Base-by-base conservation (phyloP, 768 basidiomycete genomes). In the Coprinopsis marcescibilis region DNA sequence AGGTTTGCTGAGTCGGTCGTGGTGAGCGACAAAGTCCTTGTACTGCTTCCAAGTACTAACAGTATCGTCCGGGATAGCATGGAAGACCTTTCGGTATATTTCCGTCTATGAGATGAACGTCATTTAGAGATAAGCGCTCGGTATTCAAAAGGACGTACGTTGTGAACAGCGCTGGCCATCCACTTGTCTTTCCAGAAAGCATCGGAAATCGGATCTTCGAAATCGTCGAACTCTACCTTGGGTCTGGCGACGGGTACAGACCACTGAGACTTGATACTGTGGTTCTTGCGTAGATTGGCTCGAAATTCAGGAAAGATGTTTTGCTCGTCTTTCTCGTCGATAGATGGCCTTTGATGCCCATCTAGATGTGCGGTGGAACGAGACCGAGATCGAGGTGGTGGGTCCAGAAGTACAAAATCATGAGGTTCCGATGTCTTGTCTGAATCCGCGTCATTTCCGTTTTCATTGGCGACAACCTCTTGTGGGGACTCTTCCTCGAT, bases 31-130 rank as follows among this genome's bases (percentile, higher is more conserved):
- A 56, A 89, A 97, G 52, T 94, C 89, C 60, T 84, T 94, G 57
- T 79, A 97, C 58, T 91, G 87, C 58, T 93, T 93, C 95, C 95
- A 99, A 0, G 94, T 95, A 1, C 84, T 85, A 50, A 97, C 79
- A 19, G 82, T 71, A 61, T 99, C 94, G 61, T 98, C 95, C 4
- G 96, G 95, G 45, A 94, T 70, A 27, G 87, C 85, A 56, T 91
- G 85, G 70, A 99, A 99, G 3, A 97, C 92, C 60, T 89, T 94
- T 46, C 93, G 84, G 66, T 80, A 97, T 53, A 97, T 91, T 61
- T 95, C 89, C 51, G 95, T 99, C 92, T 94, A 42, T 12, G 45
- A 43, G 25, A 39, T 49, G 42, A 40, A 24, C 23, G 25, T 25
- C 34, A 49, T 52, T 33, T 57, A 49, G 57, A 56, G 46, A 12